Evolutionary conservation across 2,329 filamentous ascomycete genomes (phyloP).

Genomic region (Exophiala spinifera): DNA sequence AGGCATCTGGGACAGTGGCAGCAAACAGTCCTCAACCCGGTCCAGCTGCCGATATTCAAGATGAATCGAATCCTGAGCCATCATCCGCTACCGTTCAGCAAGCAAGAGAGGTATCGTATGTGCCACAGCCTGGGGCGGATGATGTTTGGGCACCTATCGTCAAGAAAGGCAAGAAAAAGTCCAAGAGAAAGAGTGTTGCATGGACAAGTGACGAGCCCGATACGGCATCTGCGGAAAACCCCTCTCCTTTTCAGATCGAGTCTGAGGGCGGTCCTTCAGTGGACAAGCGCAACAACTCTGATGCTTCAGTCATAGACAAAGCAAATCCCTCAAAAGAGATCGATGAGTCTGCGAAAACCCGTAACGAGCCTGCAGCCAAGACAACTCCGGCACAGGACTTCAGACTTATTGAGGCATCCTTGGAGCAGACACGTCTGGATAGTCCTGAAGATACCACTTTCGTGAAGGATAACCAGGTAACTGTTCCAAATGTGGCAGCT

Average conservation of each 20-base stretch:
- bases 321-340: no score
- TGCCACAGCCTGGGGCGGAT: constrained; percentile 1
- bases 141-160: constrained; percentile 2
- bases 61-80: neutral
- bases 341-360: no score
- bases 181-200: constrained; percentile 17
- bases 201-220: constrained; percentile 8
- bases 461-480: no score
- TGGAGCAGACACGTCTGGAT: no score
- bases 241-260: neutral
- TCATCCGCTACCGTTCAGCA: neutral
- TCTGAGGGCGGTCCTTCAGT: no score
- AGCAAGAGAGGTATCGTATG: neutral
- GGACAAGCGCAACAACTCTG: no score
- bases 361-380: no score
- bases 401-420: no score
- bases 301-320: neutral
- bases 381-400: no score
- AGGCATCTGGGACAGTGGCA: neutral
- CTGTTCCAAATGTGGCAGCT: no score
- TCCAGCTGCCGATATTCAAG: neutral
- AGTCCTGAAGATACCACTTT: no score
- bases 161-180: constrained; percentile 22
- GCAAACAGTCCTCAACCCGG: neutral
- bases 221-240: neutral